These are phyloP conservation scores for Monilinia laxa DNA, from an alignment of 2,329 filamentous ascomycete species.

Conservation along the genomic window DNA sequence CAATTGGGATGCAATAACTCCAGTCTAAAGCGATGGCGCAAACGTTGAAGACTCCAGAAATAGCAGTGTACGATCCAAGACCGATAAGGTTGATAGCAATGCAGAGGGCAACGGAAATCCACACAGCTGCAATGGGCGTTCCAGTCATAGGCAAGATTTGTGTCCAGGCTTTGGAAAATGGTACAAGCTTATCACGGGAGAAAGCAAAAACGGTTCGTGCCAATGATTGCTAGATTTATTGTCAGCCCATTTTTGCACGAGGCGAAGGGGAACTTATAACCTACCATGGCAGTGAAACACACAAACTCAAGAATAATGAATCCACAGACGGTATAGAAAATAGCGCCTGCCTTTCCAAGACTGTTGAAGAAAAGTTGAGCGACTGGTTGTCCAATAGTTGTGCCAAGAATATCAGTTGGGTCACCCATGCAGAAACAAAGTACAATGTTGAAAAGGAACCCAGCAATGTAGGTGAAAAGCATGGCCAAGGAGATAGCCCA, in stretches of 20 bases:
- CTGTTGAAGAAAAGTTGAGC: conserved; percentile 59
- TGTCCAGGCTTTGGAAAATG: conserved; percentile 58
- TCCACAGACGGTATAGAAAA: conserved; percentile 53
- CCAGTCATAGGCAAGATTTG: conserved; percentile 53
- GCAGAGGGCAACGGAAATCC: conserved; percentile 55
- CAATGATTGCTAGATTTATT: conserved; percentile 45
- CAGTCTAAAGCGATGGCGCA: conserved; percentile 56
- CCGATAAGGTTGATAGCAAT: conserved; percentile 59
- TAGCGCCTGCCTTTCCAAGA: conserved; percentile 51
- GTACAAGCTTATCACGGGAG: conserved; percentile 56
- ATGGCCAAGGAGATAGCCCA: conserved; percentile 57
- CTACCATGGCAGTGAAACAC: conserved; percentile 53
- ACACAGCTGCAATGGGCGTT: conserved; percentile 60
- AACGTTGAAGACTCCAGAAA: conserved; percentile 54
- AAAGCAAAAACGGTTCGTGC: conserved; percentile 56
- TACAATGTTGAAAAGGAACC: conserved; percentile 59
- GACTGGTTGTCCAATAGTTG: conserved; percentile 52
- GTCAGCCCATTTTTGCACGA: conserved; percentile 43
- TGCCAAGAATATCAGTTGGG: conserved; percentile 46
- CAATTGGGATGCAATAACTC: conserved; percentile 57
- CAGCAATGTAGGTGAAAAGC: conserved; percentile 54
- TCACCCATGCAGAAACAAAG: conserved; percentile 53
- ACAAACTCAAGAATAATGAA: conserved; percentile 60
- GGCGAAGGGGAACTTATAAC: conserved; percentile 43
- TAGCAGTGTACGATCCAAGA: conserved; percentile 54